Evolutionary conservation across 2,329 filamentous ascomycete species (phyloP).

Genomic region (Verticillium klebahnii): DNA sequence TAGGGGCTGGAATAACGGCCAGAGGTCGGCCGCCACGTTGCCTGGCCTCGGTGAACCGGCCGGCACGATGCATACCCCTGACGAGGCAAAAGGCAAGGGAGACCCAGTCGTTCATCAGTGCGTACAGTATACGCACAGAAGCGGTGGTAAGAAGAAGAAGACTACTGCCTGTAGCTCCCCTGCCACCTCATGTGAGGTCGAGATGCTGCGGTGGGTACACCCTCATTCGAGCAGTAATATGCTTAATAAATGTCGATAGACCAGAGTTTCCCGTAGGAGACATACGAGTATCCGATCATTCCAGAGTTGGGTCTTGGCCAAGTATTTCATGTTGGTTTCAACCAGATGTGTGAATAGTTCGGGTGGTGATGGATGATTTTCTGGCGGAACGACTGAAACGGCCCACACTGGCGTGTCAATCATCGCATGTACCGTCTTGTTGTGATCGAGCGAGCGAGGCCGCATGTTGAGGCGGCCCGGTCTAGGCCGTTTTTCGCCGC

Average conservation of each 20-base stretch:
- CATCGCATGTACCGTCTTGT: background rate
- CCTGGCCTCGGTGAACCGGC: slow-evolving; percentile 4
- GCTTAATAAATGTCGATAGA: too few relatives aligned
- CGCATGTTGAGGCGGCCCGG: slow-evolving; percentile 17
- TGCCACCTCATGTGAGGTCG: slow-evolving; percentile 15
- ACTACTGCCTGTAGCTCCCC: background rate
- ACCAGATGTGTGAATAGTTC: too few relatives aligned
- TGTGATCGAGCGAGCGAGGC: slow-evolving; percentile 20
- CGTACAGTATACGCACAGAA: background rate
- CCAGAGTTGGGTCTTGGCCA: too few relatives aligned
- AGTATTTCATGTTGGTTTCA: too few relatives aligned
- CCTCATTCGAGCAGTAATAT: background rate
- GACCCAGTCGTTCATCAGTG: background rate
- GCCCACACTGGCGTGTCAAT: background rate
- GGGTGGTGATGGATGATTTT: background rate
- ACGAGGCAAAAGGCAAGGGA: background rate
- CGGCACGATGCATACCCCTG: background rate
- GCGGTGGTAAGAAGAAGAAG: background rate
- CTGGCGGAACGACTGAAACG: background rate
- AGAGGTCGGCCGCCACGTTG: slow-evolving; percentile 15
- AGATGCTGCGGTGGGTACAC: slow-evolving; percentile 17
- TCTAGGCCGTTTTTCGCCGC: background rate
- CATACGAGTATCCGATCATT: too few relatives aligned
- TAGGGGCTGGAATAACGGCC: slow-evolving; percentile 10
- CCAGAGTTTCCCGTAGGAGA: too few relatives aligned